phyloP scores from a whole-genome alignment of 495 filamentous ascomycete species.

The Podospora pseudoanserina region DNA sequence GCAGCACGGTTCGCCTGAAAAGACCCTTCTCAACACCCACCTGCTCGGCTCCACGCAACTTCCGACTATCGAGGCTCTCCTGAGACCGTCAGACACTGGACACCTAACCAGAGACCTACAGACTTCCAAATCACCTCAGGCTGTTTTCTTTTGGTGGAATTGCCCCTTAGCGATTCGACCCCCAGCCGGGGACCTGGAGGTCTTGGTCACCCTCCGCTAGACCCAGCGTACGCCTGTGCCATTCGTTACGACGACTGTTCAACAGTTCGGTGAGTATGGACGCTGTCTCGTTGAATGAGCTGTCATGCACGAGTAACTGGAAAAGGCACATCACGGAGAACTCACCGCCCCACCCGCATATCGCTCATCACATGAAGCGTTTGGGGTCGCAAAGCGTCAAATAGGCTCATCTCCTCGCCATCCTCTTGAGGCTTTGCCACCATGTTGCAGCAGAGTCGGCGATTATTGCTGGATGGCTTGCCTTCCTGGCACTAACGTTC shows the following conservation, averaged over 20 bases:
- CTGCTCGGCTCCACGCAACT: too few relatives aligned
- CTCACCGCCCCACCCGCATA: not conserved
- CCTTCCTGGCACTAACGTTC: not conserved
- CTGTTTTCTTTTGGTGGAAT: too few relatives aligned
- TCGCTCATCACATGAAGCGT: not conserved
- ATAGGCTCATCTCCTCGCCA: not conserved
- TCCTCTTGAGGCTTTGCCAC: conserved; percentile 7
- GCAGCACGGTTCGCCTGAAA: too few relatives aligned
- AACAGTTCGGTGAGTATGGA: not conserved
- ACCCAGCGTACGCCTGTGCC: not conserved
- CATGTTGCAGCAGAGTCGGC: conserved; percentile 1
- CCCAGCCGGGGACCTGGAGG: too few relatives aligned
- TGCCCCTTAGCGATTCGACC: too few relatives aligned
- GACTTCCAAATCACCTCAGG: too few relatives aligned
- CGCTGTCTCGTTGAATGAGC: not conserved
- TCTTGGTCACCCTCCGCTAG: not conserved
- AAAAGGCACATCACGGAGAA: not conserved
- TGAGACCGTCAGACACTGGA: too few relatives aligned
- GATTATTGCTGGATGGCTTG: conserved; percentile 2
- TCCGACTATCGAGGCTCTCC: too few relatives aligned
- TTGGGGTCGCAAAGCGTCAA: conserved; percentile 4
- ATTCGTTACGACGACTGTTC: not conserved
- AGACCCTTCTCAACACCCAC: too few relatives aligned
- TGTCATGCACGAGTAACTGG: not conserved
- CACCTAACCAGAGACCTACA: too few relatives aligned